Evolutionary conservation across 495 filamentous ascomycete species (phyloP), one percentile per base, ranked within the genome.

Genomic region (Astrothelium macrocarpum): DNA sequence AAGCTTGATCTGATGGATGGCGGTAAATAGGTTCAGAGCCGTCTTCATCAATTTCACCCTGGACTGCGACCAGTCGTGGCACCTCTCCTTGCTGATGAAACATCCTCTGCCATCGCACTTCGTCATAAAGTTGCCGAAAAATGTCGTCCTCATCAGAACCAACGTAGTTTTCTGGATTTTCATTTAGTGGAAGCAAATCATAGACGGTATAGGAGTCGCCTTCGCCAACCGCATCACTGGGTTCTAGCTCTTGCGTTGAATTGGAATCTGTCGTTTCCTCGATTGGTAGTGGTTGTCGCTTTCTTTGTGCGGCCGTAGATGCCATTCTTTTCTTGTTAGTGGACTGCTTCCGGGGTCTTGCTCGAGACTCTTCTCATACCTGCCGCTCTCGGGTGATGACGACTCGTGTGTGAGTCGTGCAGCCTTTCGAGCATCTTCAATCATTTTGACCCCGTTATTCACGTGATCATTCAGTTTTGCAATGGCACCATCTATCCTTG

Each of bases 81-180:
- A 98, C 94, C 69, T 94, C 88, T 16, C 94, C 94, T 32, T 90
- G 89, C 59, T 91, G 82, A 71, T 97, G 94, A 61, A 85, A 87
- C 94, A 98, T 98, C 63, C 83, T 87, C 67, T 91, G 87, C 92
- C 93, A 98, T 67, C 78, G 76, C 1, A 97, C 87, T 71, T 97
- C 94, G 25, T 81, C 75, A 61, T 83, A 80, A 11, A 95, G 78
- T 32, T 78, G 80, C n/a, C 86, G 80, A 70, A 95, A 96, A 28
- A 85, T 81, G 59, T 77, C 75, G n/a, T 79, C 67, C 16, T 81
- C 23, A 29, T 68, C 36, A 64, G 68, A 43, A 67, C 60, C 61
- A 12, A 68, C 67, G 10, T 58, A 53, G 31, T 64, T 49, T 65
- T 20, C 45, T 59, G 60, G 65, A 64, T 11, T 59, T 28, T 59